Conservation (phyloP, 2,329 filamentous ascomycete genomes). For the Beauveria brongniartii region DNA sequence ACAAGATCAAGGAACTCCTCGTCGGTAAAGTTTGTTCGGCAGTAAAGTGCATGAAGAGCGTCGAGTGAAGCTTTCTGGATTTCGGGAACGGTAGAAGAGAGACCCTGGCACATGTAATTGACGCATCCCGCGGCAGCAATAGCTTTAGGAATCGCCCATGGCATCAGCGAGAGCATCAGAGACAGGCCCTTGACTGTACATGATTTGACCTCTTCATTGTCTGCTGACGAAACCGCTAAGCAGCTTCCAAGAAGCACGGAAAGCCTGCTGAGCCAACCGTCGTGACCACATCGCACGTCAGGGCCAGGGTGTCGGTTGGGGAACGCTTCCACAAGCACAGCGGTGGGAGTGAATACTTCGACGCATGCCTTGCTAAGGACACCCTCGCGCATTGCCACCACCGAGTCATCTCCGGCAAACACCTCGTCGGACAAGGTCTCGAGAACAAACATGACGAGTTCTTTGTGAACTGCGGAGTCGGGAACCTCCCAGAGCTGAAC, state of each 20-base stretch:
- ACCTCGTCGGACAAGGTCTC: constrained; percentile 92
- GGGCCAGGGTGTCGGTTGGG: constrained; percentile 61
- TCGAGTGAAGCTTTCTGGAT: constrained; percentile 64
- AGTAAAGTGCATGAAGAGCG: constrained; percentile 75
- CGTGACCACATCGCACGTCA: constrained; percentile 65
- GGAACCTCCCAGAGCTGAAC: constrained; percentile 72
- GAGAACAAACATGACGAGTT: constrained; percentile 79
- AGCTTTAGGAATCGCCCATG: constrained; percentile 82
- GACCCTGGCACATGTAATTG: constrained; percentile 59
- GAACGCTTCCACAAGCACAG: constrained; percentile 67
- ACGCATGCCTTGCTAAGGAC: constrained; percentile 83
- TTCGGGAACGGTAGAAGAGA: constrained; percentile 61
- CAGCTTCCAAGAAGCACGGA: constrained; percentile 68
- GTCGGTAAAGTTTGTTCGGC: constrained; percentile 63
- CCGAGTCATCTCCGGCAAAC: constrained; percentile 82
- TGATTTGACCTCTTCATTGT: constrained; percentile 57
- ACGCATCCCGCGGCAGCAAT: constrained; percentile 65
- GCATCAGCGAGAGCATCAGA: constrained; percentile 69
- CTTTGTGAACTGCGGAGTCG: constrained; percentile 59
- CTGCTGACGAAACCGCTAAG: constrained; percentile 55
- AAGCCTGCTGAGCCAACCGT: constrained; percentile 81
- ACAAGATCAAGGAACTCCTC: constrained; percentile 73
- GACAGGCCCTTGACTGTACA: constrained; percentile 71
- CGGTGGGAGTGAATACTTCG: constrained; percentile 81
- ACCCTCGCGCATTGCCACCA: constrained; percentile 74